Evolutionary conservation across 805 yeast genomes (phyloP), one percentile per base, ranked within the genome.

Genomic region (Ogataea glucozyma): DNA sequence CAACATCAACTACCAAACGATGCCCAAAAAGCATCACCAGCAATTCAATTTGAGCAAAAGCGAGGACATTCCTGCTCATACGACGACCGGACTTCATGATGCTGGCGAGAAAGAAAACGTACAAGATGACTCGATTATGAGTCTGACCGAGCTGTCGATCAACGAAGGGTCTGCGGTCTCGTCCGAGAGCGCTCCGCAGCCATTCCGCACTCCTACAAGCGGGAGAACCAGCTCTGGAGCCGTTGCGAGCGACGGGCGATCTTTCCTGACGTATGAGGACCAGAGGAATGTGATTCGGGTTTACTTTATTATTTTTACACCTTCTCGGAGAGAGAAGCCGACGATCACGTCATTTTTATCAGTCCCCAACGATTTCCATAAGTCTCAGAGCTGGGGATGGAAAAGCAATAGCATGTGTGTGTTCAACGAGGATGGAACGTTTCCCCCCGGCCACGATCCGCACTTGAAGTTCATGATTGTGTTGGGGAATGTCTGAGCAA

Each of bases 351-450:
- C 81, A 21, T 78, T 77, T 52, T 61, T 75, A n/a, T 75, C 80
- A 2, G 69, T 73, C n/a, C 81, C 82, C 0, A 77, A 76, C 46
- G 60, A 65, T 41, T 77, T 77, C 54, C 73, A 72, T 37, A 67
- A 68, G 38, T 71, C 78, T 1, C 82, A 78, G 56, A 74, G 80
- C 47, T 77, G 83, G 83, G 82, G 83, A 0, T 77, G 83, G 83
- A 76, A 76, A 45, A 72, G 79, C 47, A 73, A 71, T 38, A 72
- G 76, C 34, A 70, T 77, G 73, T 76, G 79, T 40, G 62, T 72
- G 3, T 75, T 75, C 51, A 68, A 72, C 38, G 78, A 75, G 31
- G 73, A 71, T 52, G 77, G 78, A 3, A 63, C 70, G 0, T 63
- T 72, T 46, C 68, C 70, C 5, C 66, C 61, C 18, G 74, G 70